Base-by-base conservation (phyloP, 2,329 filamentous ascomycete genomes). In the Trichoderma afroharzianum region DNA sequence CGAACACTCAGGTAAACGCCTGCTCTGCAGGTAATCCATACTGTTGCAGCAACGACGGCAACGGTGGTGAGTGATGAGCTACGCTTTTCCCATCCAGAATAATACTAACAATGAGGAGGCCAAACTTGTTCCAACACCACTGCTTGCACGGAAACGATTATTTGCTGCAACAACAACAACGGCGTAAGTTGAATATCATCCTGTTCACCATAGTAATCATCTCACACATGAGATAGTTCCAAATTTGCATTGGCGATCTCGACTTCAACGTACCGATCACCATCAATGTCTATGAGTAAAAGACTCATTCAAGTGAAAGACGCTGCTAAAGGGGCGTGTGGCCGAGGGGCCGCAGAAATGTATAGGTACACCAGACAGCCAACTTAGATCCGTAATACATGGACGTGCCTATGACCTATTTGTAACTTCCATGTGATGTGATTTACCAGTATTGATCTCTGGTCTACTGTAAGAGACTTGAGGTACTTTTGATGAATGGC, bases 111-210 rank as follows among this genome's bases (percentile, higher is more conserved):
- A 4, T 66, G n/a, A 36, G 8, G 4, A 66, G 63, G 63, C 12
- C 63, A 66, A 7, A 5, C 21, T 26, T 66, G 63, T 55, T 21
- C 43, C 4, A 66, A 66, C 43, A 66, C 63, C 8, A 66, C 63
- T 24, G 63, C 63, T 5, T 66, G 63, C 18, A 33, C 28, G 1
- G n/a, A 55, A 36, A 66, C 47, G 5, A 26, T 66, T 32, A 66
- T 66, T 36, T 66, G 63, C 63, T 66, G 63, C 63, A 66, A 66
- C 63, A 66, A 66, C 15, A 55, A 66, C 6, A 66, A 66, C 43
- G 63, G 63, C 14, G 63, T 66, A 55, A 32, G 63, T 66, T 55
- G 12, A 18, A 47, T 3, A 33, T 39, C 47, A 1, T 6, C 6
- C 4, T 36, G 11, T 55, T 33, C 28, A 18, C 32, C 28, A 8